Percentiles rank a stretch among this genome's conserved stretches.
Conservation (phyloP, 2,329 filamentous ascomycete species). For the Aspergillus piperis region DNA sequence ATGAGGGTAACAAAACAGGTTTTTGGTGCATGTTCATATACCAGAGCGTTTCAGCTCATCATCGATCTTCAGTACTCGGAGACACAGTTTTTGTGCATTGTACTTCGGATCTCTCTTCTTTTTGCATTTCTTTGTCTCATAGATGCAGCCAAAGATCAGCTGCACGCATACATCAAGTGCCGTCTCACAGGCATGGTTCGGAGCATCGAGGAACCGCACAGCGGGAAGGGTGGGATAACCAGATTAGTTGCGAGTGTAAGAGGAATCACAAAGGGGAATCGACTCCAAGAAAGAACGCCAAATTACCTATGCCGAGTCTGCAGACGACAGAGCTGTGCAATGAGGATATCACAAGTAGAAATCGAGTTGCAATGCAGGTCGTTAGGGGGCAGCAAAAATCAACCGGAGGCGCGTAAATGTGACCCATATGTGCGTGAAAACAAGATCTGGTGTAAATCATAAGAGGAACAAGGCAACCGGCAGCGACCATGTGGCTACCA, state of each 20-base stretch:
- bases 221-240: conserved; percentile 3
- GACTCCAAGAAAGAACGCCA: conserved; percentile 30
- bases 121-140: background rate
- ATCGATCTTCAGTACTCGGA: background rate
- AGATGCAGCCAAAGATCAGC: background rate
- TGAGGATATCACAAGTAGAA: conserved; percentile 30
- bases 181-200: background rate
- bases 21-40: conserved; percentile 6
- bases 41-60: background rate
- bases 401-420: conserved; percentile 31
- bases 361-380: conserved; percentile 27
- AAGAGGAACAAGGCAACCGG: conserved; percentile 15
- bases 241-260: conserved; percentile 19
- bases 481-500: conserved; percentile 6
- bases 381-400: conserved; percentile 26
- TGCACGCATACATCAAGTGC: background rate
- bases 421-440: conserved; percentile 34
- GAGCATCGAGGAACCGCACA: conserved; percentile 6
- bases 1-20: background rate
- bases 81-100: background rate
- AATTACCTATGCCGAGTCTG: conserved; percentile 34
- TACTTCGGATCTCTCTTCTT: background rate
- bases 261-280: conserved; percentile 14
- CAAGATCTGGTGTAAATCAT: conserved; percentile 27
- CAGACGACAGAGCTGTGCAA: conserved; percentile 23